Evolutionary conservation across 441 rosid genomes (phyloP).

Genomic region (Eruca vesicaria): DNA sequence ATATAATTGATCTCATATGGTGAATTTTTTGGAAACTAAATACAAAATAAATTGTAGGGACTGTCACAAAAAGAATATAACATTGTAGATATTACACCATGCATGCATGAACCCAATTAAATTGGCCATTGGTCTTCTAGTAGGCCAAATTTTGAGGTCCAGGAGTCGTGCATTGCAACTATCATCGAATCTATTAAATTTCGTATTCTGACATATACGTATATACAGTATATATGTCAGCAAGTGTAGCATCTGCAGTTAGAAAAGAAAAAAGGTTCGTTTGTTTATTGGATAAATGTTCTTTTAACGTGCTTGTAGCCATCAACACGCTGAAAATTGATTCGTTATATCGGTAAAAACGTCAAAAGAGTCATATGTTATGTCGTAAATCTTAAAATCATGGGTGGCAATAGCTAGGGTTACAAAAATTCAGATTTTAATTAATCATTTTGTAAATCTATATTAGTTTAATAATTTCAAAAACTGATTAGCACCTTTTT

Average conservation of each 20-base stretch:
- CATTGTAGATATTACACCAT: neutral
- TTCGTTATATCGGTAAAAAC: neutral
- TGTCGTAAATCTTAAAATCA: neutral
- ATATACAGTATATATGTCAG: constrained; percentile 4
- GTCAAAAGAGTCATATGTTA: neutral
- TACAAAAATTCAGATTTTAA: neutral
- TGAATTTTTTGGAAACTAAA: neutral
- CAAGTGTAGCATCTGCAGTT: neutral
- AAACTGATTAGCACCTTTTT: neutral
- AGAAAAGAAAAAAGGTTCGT: constrained; percentile 10
- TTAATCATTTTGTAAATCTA: neutral
- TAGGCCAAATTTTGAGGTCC: constrained; percentile 23
- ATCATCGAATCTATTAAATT: constrained; percentile 6
- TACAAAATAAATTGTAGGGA: neutral
- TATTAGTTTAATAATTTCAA: neutral
- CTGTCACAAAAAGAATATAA: neutral
- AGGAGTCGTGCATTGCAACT: constrained; percentile 25
- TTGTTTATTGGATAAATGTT: constrained; percentile 2
- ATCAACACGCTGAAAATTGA: neutral
- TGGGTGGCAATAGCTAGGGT: neutral
- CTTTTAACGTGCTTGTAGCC: neutral
- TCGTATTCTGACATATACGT: neutral
- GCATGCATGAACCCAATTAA: constrained; percentile 28
- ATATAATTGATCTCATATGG: neutral
- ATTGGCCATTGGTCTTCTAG: constrained; percentile 28